phyloP scores from a whole-genome alignment of 2,329 filamentous ascomycete genomes.

The Dendrostoma leiphaemia region DNA sequence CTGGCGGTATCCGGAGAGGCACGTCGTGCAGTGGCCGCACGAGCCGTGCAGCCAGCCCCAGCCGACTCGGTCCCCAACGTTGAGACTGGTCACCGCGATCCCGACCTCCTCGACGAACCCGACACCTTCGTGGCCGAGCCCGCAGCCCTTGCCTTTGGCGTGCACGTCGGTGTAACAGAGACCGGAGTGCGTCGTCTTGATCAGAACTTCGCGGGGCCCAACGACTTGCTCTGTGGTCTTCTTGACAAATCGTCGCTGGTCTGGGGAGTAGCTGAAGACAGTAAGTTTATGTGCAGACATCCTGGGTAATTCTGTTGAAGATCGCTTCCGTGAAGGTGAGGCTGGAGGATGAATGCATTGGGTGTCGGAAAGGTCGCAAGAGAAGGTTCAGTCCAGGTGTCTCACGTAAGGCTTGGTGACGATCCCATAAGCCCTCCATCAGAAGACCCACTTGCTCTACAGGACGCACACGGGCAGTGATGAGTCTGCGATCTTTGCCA shows the following conservation, averaged over 20 bases:
- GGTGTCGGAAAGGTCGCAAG: no score
- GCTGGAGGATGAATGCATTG: no score
- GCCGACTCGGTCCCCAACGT: slow-evolving; percentile 32
- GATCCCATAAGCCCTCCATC: no score
- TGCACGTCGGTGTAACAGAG: slow-evolving; percentile 56
- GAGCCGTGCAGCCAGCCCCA: slow-evolving; percentile 29
- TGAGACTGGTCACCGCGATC: slow-evolving; percentile 27
- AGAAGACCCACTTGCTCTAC: no score
- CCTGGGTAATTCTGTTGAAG: no score
- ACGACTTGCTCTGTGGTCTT: slow-evolving; percentile 1
- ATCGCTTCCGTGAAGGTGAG: no score
- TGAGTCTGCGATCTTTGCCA: no score
- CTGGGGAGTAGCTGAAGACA: slow-evolving; percentile 8
- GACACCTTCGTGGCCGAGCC: slow-evolving; percentile 38
- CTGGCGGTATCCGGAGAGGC: slow-evolving; percentile 19
- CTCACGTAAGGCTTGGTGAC: no score
- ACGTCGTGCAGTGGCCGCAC: slow-evolving; percentile 29
- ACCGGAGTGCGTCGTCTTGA: slow-evolving; percentile 58
- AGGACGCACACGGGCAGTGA: no score
- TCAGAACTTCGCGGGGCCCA: slow-evolving; percentile 41
- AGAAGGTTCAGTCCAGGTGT: no score
- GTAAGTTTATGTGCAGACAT: slow-evolving; percentile 8
- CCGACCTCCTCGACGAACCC: slow-evolving; percentile 31
- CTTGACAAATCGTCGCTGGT: not conserved
- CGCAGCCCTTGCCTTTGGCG: slow-evolving; percentile 21